Evolutionary conservation across 805 yeast genomes (phyloP).

Genomic region (Candida corydali): DNA sequence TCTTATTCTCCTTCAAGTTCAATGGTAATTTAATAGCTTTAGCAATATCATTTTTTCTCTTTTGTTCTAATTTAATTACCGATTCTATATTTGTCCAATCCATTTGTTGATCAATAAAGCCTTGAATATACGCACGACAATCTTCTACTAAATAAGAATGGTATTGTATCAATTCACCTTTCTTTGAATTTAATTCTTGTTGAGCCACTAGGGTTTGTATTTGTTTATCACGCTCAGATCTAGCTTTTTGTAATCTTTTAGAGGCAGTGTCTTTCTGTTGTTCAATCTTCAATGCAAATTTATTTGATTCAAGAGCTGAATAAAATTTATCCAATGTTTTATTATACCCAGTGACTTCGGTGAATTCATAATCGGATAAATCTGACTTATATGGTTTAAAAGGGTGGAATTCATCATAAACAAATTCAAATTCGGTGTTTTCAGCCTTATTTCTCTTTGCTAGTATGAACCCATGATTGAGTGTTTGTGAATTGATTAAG

Average conservation of each 20-base stretch:
- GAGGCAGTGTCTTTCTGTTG: slow-evolving; percentile 74
- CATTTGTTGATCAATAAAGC: slow-evolving; percentile 74
- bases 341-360: slow-evolving; percentile 60
- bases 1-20: slow-evolving; percentile 63
- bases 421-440: slow-evolving; percentile 37
- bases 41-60: slow-evolving; percentile 55
- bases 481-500: slow-evolving; percentile 31
- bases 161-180: slow-evolving; percentile 69
- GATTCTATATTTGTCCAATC: slow-evolving; percentile 91
- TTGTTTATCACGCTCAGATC: slow-evolving; percentile 65
- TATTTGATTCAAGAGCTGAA: slow-evolving; percentile 80
- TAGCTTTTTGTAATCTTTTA: slow-evolving; percentile 70
- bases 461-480: slow-evolving; percentile 56
- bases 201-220: slow-evolving; percentile 60
- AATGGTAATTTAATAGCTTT: slow-evolving; percentile 60
- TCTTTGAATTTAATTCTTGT: slow-evolving; percentile 58
- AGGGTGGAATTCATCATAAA: slow-evolving; percentile 69
- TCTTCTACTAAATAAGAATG: slow-evolving; percentile 69
- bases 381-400: slow-evolving; percentile 48
- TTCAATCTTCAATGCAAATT: slow-evolving; percentile 68
- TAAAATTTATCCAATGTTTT: slow-evolving; percentile 79
- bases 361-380: slow-evolving; percentile 27
- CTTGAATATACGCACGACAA: slow-evolving; percentile 64
- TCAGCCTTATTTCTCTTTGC: slow-evolving; percentile 47
- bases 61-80: slow-evolving; percentile 64